Evolutionary conservation across 768 basidiomycete genomes (phyloP).

Genomic region (Rhodotorula diobovata): DNA sequence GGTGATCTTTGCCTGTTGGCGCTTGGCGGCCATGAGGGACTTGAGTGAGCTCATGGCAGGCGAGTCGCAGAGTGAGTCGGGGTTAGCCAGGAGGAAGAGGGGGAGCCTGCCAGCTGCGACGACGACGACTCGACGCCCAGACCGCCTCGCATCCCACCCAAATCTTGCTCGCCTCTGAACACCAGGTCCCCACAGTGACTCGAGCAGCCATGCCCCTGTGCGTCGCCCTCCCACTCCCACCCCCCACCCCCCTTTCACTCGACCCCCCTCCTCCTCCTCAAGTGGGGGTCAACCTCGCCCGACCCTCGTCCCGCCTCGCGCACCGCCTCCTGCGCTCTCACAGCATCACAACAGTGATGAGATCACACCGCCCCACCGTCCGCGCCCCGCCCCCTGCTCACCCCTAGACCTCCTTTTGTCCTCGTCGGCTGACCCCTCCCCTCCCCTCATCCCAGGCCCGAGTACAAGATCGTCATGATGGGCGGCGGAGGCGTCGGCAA

Average conservation of each 20-base stretch:
- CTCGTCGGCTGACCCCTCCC: background rate
- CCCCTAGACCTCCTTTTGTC: no score
- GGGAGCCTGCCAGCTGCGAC: no score
- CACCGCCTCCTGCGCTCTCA: background rate
- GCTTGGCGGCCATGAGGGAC: slow-evolving; percentile 23
- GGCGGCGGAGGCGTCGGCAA: slow-evolving; percentile 49
- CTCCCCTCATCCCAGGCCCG: background rate
- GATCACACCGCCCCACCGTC: no score
- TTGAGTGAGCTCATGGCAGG: slow-evolving; percentile 30
- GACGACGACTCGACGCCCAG: background rate
- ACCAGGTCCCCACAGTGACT: no score
- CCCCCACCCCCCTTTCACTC: background rate
- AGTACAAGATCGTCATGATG: slow-evolving; percentile 33
- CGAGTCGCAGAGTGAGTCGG: no score
- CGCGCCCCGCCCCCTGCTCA: background rate
- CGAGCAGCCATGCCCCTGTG: slow-evolving; percentile 2
- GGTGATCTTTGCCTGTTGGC: slow-evolving; percentile 2
- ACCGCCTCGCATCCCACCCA: no score
- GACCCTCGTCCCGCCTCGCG: no score
- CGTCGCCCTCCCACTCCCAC: background rate
- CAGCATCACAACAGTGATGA: no score
- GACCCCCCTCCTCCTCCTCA: background rate
- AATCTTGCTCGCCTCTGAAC: no score
- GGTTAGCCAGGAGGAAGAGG: background rate
- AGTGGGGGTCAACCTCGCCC: no score